These are phyloP conservation scores for Boletus sp. DNA, from an alignment of 768 basidiomycete species.

Conservation along the genomic window DNA sequence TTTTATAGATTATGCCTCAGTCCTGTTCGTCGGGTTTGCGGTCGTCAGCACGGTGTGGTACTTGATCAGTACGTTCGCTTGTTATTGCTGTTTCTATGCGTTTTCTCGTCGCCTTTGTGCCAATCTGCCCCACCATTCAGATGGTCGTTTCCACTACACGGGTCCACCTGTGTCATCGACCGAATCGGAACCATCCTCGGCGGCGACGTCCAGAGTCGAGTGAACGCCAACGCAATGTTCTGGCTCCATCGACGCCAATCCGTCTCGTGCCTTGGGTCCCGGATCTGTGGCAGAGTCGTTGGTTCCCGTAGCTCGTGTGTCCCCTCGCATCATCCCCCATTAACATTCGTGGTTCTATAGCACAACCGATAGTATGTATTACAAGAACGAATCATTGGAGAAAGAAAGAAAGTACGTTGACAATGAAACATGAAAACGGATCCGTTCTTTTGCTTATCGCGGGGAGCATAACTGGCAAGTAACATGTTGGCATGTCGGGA, in stretches of 20 bases:
- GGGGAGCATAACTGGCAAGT: background rate
- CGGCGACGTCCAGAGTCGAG: conserved; percentile 3
- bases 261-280: background rate
- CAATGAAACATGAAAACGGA: too few species aligned
- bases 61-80: conserved; percentile 42
- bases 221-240: background rate
- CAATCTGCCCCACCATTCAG: conserved; percentile 19
- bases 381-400: too few species aligned
- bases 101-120: too few species aligned
- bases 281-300: too few species aligned
- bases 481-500: background rate
- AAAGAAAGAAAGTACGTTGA: too few species aligned
- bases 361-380: too few species aligned
- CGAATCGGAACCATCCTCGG: background rate
- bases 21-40: conserved; percentile 63
- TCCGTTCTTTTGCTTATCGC: background rate
- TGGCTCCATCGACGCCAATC: background rate
- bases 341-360: too few species aligned
- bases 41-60: conserved; percentile 61
- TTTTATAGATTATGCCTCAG: conserved; percentile 59
- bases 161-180: conserved; percentile 39
- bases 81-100: too few species aligned
- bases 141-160: conserved; percentile 41
- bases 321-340: too few species aligned
- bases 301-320: too few species aligned